Evolutionary conservation across 2,329 filamentous ascomycete genomes (phyloP), one percentile per base, ranked within the genome.

Genomic region (Rhexocercosporidium sp.): DNA sequence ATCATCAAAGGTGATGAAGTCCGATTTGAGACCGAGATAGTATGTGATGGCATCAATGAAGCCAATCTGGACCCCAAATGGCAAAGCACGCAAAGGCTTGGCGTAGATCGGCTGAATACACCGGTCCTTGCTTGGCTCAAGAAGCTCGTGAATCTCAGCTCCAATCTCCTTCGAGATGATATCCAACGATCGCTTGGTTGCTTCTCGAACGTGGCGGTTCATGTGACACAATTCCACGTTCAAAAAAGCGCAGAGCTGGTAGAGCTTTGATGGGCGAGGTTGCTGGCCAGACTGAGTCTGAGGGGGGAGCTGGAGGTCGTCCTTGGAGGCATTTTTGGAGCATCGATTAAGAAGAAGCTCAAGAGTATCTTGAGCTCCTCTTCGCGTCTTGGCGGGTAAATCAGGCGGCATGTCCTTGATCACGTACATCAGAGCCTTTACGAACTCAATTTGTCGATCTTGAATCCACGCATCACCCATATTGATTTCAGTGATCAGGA

Each of bases 1-100:
- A 59, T 98, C 95, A 72, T 97, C 96, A 77, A 98, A 97, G 8
- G 90, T 88, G 29, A 99, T 89, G 75, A 97, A 95, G 71, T 96
- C 92, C 59, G 91, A 89, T 77, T 96, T 95, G 59, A 99, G 84
- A 65, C 91, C 90, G 82, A 99, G 87, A 76, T 96, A 96, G 79
- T 96, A 99, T 0, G 93, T 97, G 76, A 99, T 94, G 0, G 96
- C 96, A 77, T 99, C 96, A 73, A 99, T 97, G 76, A 97, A 98
- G 3, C 96, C 96, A 72, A 99, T 99, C 81, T 99, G 96, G 2
- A 93, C 95, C 5, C 93, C 86, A 76, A 99, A 99, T 0, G 96
- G 96, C 69, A 99, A 82, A 0, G 96, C 96, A 69, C 96, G 88
- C 22, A 99, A 81, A 16, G 96, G 96, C 78, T 99, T 99, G 72